Evolutionary conservation across 1,284 basidiomycete species (phyloP).

Genomic region (Hortiboletus rubellus): DNA sequence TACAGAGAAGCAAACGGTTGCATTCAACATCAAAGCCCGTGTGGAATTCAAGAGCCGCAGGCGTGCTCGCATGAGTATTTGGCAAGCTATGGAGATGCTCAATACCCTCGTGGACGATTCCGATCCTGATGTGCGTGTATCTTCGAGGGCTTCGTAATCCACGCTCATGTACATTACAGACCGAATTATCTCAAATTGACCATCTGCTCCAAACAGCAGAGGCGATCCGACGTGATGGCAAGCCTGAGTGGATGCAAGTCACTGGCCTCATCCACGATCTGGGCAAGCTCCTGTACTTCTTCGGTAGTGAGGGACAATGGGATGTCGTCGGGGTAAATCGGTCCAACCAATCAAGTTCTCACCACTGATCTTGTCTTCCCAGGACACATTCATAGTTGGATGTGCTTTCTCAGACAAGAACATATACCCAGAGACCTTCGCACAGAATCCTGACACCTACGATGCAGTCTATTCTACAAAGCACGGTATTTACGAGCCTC

Average conservation of each 20-base stretch:
- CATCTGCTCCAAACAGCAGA: conserved; percentile 92
- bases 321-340: conserved; percentile 77
- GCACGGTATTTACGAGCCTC: conserved; percentile 79
- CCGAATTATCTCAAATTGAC: conserved; percentile 81
- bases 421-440: conserved; percentile 86
- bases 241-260: conserved; percentile 90
- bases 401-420: conserved; percentile 83
- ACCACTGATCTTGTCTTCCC: conserved; percentile 16
- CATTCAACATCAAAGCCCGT: conserved; percentile 76
- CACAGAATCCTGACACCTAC: conserved; percentile 71
- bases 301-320: conserved; percentile 87
- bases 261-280: conserved; percentile 88
- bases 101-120: conserved; percentile 88
- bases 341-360: background rate
- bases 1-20: conserved; percentile 84
- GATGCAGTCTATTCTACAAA: conserved; percentile 78
- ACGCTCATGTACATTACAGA: conserved; percentile 44
- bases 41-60: conserved; percentile 67
- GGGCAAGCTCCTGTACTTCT: conserved; percentile 81
- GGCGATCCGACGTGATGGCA: conserved; percentile 85
- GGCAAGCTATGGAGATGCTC: conserved; percentile 91
- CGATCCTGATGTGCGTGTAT: conserved; percentile 72
- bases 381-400: conserved; percentile 89
- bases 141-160: background rate
- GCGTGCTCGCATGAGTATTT: conserved; percentile 74